phyloP scores from a whole-genome alignment of 371 early-diverging fungal genomes.

The Mortierella sp. region DNA sequence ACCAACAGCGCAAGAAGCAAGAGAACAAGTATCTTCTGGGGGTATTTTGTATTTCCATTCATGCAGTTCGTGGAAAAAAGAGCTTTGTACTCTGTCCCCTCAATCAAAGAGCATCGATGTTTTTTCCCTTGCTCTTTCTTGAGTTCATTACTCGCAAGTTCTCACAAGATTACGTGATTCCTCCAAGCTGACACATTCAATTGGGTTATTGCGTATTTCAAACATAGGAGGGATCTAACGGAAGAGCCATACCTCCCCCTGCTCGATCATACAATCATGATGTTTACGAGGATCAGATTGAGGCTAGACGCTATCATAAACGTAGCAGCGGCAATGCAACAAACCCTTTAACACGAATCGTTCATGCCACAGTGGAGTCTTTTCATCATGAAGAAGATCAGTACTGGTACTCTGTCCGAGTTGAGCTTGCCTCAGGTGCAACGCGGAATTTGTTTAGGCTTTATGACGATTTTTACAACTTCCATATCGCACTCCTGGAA shows the following conservation, averaged over 20 bases:
- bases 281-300: slow-evolving; percentile 12
- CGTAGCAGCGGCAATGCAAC: neutral
- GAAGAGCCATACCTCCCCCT: slow-evolving; percentile 13
- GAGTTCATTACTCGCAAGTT: too few species aligned
- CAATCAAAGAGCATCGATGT: too few species aligned
- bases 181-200: neutral
- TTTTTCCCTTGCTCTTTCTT: too few species aligned
- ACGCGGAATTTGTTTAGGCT: slow-evolving; percentile 73
- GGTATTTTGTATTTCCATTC: too few species aligned
- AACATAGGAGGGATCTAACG: slow-evolving; percentile 24
- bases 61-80: too few species aligned
- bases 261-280: slow-evolving; percentile 14
- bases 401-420: slow-evolving; percentile 78
- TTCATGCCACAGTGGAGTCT: slow-evolving; percentile 69
- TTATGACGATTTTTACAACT: slow-evolving; percentile 86
- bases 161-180: slow-evolving; percentile 21
- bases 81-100: too few species aligned
- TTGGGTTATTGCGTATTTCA: neutral
- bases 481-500: slow-evolving; percentile 80
- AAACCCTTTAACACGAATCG: slow-evolving; percentile 30
- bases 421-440: slow-evolving; percentile 64
- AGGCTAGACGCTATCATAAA: neutral
- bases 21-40: too few species aligned
- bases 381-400: slow-evolving; percentile 71
- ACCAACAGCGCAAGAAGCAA: too few species aligned